Base-by-base conservation (phyloP, 2,329 filamentous ascomycete genomes). In the Massarina eburnea region DNA sequence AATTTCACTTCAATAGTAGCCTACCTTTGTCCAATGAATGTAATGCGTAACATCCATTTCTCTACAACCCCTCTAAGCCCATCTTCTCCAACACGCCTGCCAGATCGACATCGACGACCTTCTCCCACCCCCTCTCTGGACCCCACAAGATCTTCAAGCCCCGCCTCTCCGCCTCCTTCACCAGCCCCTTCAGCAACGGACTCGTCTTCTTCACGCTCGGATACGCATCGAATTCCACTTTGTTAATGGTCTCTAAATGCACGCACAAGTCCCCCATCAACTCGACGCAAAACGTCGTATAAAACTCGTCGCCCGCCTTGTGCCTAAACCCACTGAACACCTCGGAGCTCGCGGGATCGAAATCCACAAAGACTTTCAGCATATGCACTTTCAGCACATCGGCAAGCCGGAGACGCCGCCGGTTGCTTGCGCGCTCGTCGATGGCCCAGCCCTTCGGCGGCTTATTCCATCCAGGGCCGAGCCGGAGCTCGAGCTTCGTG, bases 361-460 rank as follows among this genome's bases (percentile, higher is more conserved):
- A 81, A 66, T 91, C 83, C 19, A 90, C 81, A 59, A 88, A 88
- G 9, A 91, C 79, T 20, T 78, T 81, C 38, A 91, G 65, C 12
- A 73, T 75, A 22, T 78, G 76, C 17, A 87, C 78, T 38, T 76
- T 81, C 45, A 70, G 68, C 64, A 83, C 86, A 40, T 88, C 83
- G 1, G 64, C 55, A 6, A 91, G 74, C 0, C 86, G 86, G 1
- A 91, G 74, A 1, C 77, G 76, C 17, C 35, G 20, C 17, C 35
- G 18, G 19, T 38, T 38, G 9, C 18, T 24, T 2, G 14, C 17
- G 15, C 35, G 35, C 4, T 78, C 71, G 52, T 84, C 84, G 10
- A 89, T 83, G 1, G 83, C 80, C 84, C 88, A 91, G 39, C 84
- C 81, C 26, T 75, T 76, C 1, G 88, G 88, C 12, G 88, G 87